Conservation (phyloP, 176 grass and related monocot genomes). For the Phragmites australis region DNA sequence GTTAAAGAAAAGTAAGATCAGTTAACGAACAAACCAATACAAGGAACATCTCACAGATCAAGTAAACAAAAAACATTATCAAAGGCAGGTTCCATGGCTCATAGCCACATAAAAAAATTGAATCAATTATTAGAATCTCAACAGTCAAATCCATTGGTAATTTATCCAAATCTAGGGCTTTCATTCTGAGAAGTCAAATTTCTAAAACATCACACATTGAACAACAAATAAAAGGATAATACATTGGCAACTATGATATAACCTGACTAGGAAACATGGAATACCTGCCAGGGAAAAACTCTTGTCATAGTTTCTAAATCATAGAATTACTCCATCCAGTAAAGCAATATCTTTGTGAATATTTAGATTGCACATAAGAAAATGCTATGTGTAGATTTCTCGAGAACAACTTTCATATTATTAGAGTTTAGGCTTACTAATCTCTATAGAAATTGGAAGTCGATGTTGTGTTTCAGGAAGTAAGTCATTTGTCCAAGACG, state of each 20-base stretch:
- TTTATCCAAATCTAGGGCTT: slow-evolving; percentile 19
- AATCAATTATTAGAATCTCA: neutral
- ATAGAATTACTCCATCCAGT: neutral
- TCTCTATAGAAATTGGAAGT: too few relatives aligned
- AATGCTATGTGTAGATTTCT: too few relatives aligned
- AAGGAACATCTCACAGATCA: neutral
- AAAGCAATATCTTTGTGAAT: too few relatives aligned
- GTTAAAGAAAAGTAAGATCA: neutral
- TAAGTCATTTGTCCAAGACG: too few relatives aligned
- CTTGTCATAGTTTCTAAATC: neutral
- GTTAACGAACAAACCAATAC: neutral
- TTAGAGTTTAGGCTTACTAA: too few relatives aligned
- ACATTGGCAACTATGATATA: neutral
- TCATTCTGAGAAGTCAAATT: neutral
- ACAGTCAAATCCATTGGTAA: neutral
- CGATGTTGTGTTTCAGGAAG: too few relatives aligned
- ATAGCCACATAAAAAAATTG: neutral
- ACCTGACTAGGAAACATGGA: neutral
- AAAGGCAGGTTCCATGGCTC: neutral
- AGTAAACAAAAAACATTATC: neutral
- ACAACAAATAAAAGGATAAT: neutral
- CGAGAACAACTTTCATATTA: too few relatives aligned
- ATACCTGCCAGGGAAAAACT: neutral
- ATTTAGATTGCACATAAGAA: too few relatives aligned
- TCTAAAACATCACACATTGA: neutral